Evolutionary conservation across 2,329 filamentous ascomycete genomes (phyloP).

Genomic region (Thielaviopsis populi): DNA sequence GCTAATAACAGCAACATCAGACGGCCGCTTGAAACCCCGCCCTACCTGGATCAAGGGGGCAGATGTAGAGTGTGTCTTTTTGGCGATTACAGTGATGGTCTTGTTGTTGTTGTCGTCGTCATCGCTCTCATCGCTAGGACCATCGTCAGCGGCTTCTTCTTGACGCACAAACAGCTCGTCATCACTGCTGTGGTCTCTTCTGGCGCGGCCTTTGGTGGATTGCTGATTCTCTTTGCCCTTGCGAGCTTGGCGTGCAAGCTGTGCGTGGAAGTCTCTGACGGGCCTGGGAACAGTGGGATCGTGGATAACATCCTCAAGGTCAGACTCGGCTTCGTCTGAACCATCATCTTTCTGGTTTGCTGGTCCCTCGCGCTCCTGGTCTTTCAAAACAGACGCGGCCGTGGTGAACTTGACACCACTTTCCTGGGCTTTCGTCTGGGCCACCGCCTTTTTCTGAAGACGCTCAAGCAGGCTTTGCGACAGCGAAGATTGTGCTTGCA

Average conservation of each 20-base stretch:
- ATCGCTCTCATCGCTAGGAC: conserved; percentile 21
- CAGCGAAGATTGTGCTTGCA: not conserved
- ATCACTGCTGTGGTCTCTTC: conserved; percentile 19
- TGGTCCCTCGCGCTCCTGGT: not conserved
- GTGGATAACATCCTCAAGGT: conserved; percentile 7
- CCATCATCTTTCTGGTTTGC: not conserved
- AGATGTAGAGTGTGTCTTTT: not conserved
- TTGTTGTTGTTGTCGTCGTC: conserved; percentile 9
- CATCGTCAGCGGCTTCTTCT: conserved; percentile 16
- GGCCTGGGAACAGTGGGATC: conserved; percentile 18
- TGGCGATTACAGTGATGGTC: not conserved
- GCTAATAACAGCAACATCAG: conserved; percentile 58
- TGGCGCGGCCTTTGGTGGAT: conserved; percentile 11
- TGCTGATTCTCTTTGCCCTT: conserved; percentile 17
- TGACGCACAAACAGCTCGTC: conserved; percentile 13
- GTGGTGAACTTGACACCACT: conserved; percentile 2
- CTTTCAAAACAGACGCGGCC: conserved; percentile 3
- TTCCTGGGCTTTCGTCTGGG: not conserved
- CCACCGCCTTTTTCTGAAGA: not conserved
- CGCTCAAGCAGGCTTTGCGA: not conserved
- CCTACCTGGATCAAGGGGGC: not conserved
- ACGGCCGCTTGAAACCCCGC: conserved; percentile 34
- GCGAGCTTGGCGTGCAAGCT: conserved; percentile 20
- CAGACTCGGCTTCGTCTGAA: conserved; percentile 9
- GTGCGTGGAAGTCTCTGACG: conserved; percentile 26